Evolutionary conservation across 345 rosid species (phyloP), one percentile per base, ranked within the genome.

Genomic region (Dipteronia sinensis): DNA sequence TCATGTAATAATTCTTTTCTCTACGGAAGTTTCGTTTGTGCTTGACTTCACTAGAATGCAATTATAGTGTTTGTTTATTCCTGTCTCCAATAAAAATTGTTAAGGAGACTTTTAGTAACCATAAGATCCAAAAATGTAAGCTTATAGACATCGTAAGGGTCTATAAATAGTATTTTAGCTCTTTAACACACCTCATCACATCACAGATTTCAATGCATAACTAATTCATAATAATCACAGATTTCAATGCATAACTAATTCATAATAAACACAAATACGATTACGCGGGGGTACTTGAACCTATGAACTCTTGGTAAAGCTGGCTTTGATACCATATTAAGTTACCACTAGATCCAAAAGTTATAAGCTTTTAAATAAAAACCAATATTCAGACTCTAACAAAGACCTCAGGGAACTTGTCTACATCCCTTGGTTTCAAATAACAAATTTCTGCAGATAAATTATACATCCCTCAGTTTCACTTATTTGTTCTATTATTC

Each of bases 401-500:
- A 34, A 72, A 55, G 64, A 31, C 46, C 47, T 71, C 49, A 56
- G 13, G 46, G 65, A 58, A 42, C 29, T 71, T 23, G 15, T 72
- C 55, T 65, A 40, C 70, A 47, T 49, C 31, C 31, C 10, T 11
- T 65, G 49, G 56, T 49, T 66, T 67, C 22, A 20, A 67, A 8
- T 13, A 66, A 67, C 12, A 31, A 25, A 66, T 49, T 65, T 66
- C 42, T 71, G 72, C 6, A 44, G 70, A 42, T 56, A 63, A 20
- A 68, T 20, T 65, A 53, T 74, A 65, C 58, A 68, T 83, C 61
- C 64, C 68, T 74, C 9, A 4, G 34, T 72, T 78, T 51, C 51
- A 22, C 71, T 69, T 34, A 63, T 65, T 80, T 59, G 40, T 81
- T 31, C 53, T 64, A 62, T 79, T 22, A 73, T 84, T 77, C 70